Conservation (phyloP, 1,284 basidiomycete genomes). For the Paramarasmius palmivorus region DNA sequence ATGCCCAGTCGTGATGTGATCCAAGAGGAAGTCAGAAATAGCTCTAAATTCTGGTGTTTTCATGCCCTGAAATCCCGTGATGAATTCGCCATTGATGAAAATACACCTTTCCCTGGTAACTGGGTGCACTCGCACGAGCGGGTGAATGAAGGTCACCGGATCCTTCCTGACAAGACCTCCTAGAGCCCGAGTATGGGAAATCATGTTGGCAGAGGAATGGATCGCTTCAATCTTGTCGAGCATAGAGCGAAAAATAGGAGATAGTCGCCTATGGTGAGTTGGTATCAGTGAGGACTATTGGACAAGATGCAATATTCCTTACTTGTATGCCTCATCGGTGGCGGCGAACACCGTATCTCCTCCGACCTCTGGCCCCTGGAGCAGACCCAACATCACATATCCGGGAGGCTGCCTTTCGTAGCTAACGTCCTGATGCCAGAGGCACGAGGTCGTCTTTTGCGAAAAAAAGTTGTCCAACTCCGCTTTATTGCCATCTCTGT, state of each 20-base stretch:
- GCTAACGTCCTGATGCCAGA: slow-evolving; percentile 25
- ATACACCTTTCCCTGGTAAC: slow-evolving; percentile 18
- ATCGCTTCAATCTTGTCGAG: slow-evolving; percentile 18
- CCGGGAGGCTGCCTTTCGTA: slow-evolving; percentile 23
- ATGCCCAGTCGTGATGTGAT: slow-evolving; percentile 19
- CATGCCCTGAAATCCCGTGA: slow-evolving; percentile 20
- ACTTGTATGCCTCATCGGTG: slow-evolving; percentile 21
- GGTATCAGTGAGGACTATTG: neutral
- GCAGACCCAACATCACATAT: slow-evolving; percentile 22
- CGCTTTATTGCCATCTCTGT: slow-evolving; percentile 20
- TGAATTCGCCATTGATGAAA: slow-evolving; percentile 24
- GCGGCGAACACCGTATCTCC: slow-evolving; percentile 23
- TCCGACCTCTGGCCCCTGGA: slow-evolving; percentile 21
- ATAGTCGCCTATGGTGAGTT: slow-evolving; percentile 17
- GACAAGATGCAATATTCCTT: neutral
- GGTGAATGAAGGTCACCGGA: slow-evolving; percentile 19
- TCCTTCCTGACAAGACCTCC: slow-evolving; percentile 22
- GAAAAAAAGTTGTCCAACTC: slow-evolving; percentile 20
- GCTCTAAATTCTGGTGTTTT: slow-evolving; percentile 20
- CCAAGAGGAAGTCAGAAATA: slow-evolving; percentile 18
- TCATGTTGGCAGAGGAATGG: slow-evolving; percentile 23
- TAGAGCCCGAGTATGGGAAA: slow-evolving; percentile 17
- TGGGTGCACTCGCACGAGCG: slow-evolving; percentile 21
- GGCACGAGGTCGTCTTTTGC: slow-evolving; percentile 21
- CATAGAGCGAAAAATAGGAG: slow-evolving; percentile 18